These are phyloP conservation scores for Coniochaeta sp. DNA, from an alignment of 2,329 filamentous ascomycete species.

Conservation along the genomic window DNA sequence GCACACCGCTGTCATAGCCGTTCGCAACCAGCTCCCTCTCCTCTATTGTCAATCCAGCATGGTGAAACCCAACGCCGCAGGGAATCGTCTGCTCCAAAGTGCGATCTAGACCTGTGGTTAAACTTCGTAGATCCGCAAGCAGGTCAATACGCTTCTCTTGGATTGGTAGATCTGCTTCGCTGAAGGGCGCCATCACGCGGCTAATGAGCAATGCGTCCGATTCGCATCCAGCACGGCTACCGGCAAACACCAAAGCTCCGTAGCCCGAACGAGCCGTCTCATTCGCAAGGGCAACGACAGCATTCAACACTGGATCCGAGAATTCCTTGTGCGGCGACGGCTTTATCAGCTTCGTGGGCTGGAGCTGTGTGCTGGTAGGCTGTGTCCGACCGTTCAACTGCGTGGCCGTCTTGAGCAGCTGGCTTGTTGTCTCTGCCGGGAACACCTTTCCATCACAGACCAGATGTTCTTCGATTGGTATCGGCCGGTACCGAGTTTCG, in stretches of 20 bases:
- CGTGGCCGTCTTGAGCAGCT: conserved; percentile 49
- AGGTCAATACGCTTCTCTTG: conserved; percentile 56
- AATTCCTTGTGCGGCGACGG: conserved; percentile 55
- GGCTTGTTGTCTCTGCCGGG: conserved; percentile 49
- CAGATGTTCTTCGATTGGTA: conserved; percentile 70
- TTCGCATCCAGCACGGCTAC: conserved; percentile 62
- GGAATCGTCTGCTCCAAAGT: conserved; percentile 57
- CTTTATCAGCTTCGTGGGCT: conserved; percentile 41
- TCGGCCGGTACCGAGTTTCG: conserved; percentile 63
- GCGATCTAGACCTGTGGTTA: conserved; percentile 59
- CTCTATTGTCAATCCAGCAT: conserved; percentile 67
- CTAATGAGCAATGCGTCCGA: conserved; percentile 61
- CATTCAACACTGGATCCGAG: conserved; percentile 57
- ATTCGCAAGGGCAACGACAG: conserved; percentile 61
- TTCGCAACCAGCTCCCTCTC: conserved; percentile 65
- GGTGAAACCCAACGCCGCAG: conserved; percentile 68
- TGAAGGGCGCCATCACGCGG: conserved; percentile 50
- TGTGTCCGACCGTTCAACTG: conserved; percentile 23
- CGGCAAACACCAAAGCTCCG: conserved; percentile 67
- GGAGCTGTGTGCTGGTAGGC: conserved; percentile 24
- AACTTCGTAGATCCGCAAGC: conserved; percentile 57
- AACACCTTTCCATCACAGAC: conserved; percentile 66
- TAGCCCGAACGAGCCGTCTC: conserved; percentile 64
- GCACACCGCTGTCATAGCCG: conserved; percentile 60
- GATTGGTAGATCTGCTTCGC: conserved; percentile 37